Conservation (phyloP, 306 rosid genomes). For the Lathyrus oleraceus region DNA sequence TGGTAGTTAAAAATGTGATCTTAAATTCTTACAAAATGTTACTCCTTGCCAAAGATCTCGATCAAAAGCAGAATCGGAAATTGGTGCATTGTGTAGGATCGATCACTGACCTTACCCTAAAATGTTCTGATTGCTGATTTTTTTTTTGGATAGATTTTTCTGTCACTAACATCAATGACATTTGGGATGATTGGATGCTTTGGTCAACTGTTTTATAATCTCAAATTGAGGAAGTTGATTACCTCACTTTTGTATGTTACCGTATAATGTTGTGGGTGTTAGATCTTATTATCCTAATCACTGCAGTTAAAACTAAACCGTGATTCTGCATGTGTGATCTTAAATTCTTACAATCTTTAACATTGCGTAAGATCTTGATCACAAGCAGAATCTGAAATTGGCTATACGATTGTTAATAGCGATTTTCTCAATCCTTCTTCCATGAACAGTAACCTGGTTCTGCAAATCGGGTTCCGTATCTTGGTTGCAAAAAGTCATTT, state of each 20-base stretch:
- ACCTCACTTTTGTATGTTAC: not conserved
- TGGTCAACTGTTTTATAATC: not conserved
- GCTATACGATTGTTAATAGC: not conserved
- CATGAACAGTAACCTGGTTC: not conserved
- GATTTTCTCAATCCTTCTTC: not conserved
- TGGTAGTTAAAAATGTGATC: not conserved
- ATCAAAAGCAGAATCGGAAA: not conserved
- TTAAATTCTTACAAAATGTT: not conserved
- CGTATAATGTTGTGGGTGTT: not conserved
- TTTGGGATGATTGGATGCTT: not conserved
- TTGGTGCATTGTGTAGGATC: not conserved
- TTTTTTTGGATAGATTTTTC: not conserved
- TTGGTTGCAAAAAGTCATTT: not conserved
- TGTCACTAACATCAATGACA: not conserved
- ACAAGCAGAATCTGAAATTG: not conserved
- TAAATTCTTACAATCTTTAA: not conserved
- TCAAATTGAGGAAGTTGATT: not conserved
- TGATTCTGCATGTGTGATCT: not conserved
- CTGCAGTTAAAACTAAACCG: not conserved
- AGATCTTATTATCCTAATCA: not conserved
- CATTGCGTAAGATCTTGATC: not conserved
- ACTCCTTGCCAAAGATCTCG: not conserved
- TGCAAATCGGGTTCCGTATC: not conserved
- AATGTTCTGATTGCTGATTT: not conserved
- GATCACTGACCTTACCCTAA: not conserved